Evolutionary conservation across 345 rosid genomes (phyloP), one percentile per base, ranked within the genome.

Genomic region (Bruguiera parviflora): DNA sequence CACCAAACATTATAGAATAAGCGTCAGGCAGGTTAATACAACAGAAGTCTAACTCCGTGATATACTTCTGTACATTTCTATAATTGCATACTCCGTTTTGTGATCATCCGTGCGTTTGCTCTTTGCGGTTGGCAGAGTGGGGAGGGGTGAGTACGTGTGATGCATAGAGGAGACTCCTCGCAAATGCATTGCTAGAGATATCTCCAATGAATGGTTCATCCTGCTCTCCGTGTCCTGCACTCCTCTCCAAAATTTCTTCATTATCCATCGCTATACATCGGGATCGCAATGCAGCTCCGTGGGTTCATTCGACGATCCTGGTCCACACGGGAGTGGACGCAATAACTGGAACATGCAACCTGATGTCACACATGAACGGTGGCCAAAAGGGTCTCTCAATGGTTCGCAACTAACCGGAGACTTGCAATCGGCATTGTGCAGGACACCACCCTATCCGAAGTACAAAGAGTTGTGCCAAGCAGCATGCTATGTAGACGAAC

Each of bases 351-450:
- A 67, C 46, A 81, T 90, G 92, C 82, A 83, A 63, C 96, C 97
- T 0, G 96, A 80, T 71, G 87, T 95, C 60, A 82, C 73, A 16
- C 85, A 90, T 49, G 68, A 79, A 65, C 89, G 92, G 60, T 95
- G 98, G 98, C 87, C 96, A 15, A 94, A 94, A 83, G 98, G 98
- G 49, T 84, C 98, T 84, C 98, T 52, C 98, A 94, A 64, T 94
- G 96, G 97, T 91, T 94, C 68, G 96, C 91, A 79, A 78, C 89
- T 27, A 83, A 85, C 52, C 78, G 97, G 47, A 74, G 67, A 70
- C 88, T 95, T 1, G 99, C 96, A 32, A 6, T 86, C 8, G 76
- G 74, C 47, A 87, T 95, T 46, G 67, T 95, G 7, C 79, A 78
- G 73, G 99, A 95, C 70, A 65, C 73, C 24, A 75, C 47, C 5